Evolutionary conservation across 108 stramenopile species (phyloP).

Genomic region (Thalassiosira profunda): DNA sequence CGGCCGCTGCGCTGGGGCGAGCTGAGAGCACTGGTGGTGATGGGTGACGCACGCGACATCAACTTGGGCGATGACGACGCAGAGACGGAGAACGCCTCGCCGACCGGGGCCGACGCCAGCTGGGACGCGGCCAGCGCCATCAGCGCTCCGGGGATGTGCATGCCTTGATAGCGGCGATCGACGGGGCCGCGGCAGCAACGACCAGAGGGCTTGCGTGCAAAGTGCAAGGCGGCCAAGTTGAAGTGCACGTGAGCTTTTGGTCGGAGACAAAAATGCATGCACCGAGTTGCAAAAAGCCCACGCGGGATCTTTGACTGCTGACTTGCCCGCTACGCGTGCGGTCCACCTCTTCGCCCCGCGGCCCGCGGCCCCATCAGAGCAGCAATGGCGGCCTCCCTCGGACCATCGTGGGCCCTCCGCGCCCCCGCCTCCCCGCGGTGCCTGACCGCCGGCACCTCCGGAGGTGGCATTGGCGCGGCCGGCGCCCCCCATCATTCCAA

Average conservation of each 20-base stretch:
- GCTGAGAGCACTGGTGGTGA: neutral
- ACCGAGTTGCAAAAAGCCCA: too few relatives aligned
- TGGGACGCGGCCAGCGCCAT: neutral
- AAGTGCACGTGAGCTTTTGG: too few relatives aligned
- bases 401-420: constrained; percentile 45
- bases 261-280: too few relatives aligned
- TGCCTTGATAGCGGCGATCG: too few relatives aligned
- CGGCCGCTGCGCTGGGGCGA: neutral
- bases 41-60: neutral
- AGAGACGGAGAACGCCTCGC: constrained; percentile 3
- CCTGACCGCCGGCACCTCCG: constrained; percentile 19
- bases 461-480: neutral
- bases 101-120: neutral
- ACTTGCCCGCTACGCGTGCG: too few relatives aligned
- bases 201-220: too few relatives aligned
- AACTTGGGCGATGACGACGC: neutral
- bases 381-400: constrained; percentile 49
- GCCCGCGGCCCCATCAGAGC: too few relatives aligned
- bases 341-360: too few relatives aligned
- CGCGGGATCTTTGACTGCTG: too few relatives aligned
- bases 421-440: constrained; percentile 46
- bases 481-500: constrained; percentile 10
- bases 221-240: too few relatives aligned
- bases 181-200: too few relatives aligned
- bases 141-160: too few relatives aligned